A percentile compares a stretch with the other conserved stretches of the same genome.
These are phyloP conservation scores for Aspergillus ellipticus DNA, from an alignment of 495 filamentous ascomycete genomes.

Conservation along the genomic window DNA sequence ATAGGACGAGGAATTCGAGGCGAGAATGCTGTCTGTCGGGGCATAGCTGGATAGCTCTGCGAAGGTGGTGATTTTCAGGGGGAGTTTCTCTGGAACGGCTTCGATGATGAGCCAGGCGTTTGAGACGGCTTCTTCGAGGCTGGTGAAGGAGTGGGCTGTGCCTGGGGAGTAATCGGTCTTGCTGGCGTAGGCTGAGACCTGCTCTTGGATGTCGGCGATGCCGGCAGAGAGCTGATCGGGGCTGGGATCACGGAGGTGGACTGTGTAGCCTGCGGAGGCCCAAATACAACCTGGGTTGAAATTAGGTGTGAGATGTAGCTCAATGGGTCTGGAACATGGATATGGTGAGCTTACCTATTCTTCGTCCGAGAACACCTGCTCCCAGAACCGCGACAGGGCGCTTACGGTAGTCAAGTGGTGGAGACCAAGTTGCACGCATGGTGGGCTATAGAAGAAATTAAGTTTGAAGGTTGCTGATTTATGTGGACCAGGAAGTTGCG, in stretches of 20 bases:
- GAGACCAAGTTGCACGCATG: constrained; percentile 22
- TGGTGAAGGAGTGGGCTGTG: constrained; percentile 23
- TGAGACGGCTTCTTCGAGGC: constrained; percentile 35
- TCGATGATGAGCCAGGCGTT: constrained; percentile 51
- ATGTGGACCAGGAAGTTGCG: too few relatives aligned
- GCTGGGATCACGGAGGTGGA: constrained; percentile 39
- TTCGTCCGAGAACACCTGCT: constrained; percentile 45
- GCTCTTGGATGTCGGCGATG: constrained; percentile 35
- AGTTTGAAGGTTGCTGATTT: not conserved
- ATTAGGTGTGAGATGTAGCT: too few relatives aligned
- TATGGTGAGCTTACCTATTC: constrained; percentile 33
- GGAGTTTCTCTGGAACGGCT: constrained; percentile 50
- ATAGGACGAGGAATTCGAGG: constrained; percentile 49
- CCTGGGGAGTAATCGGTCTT: constrained; percentile 29
- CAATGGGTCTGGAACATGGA: too few relatives aligned
- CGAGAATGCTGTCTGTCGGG: constrained; percentile 46
- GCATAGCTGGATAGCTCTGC: constrained; percentile 41
- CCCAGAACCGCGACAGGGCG: constrained; percentile 43
- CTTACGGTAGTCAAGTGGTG: constrained; percentile 29
- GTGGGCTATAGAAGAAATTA: not conserved
- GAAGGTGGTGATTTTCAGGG: constrained; percentile 48
- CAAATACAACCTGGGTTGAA: constrained; percentile 29
- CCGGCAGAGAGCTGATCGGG: constrained; percentile 29
- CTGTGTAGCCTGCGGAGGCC: constrained; percentile 40
- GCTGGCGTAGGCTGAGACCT: constrained; percentile 29